phyloP scores from a whole-genome alignment of 2,329 filamentous ascomycete genomes.

The Orbilia javanica region DNA sequence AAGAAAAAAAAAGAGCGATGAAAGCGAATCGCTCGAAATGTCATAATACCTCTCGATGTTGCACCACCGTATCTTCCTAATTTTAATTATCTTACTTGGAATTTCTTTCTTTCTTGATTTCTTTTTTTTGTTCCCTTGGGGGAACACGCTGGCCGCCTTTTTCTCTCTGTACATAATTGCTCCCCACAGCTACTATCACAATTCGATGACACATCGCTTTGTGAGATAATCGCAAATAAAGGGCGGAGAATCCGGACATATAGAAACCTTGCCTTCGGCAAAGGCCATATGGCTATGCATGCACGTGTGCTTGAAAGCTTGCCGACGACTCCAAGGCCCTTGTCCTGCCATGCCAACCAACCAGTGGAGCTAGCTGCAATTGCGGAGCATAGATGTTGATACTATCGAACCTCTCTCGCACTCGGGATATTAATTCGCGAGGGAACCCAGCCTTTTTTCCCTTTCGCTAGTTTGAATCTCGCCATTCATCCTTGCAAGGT shows the following conservation, averaged over 20 bases:
- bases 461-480: constrained; percentile 22
- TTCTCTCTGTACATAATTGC: too few relatives aligned
- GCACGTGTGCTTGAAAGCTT: constrained; percentile 38
- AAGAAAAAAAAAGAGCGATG: background rate
- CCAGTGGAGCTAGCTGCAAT: background rate
- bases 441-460: constrained; percentile 7
- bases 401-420: constrained; percentile 24
- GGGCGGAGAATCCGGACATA: constrained; percentile 22
- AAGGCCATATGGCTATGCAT: constrained; percentile 18
- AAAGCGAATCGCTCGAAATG: background rate
- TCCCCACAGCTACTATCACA: background rate
- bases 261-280: background rate
- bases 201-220: constrained; percentile 21
- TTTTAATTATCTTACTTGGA: background rate
- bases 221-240: constrained; percentile 12
- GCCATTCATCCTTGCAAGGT: constrained; percentile 26
- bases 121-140: too few relatives aligned
- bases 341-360: background rate
- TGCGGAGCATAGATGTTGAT: constrained; percentile 27
- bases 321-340: constrained; percentile 41
- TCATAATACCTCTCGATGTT: background rate
- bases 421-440: constrained; percentile 28
- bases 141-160: background rate
- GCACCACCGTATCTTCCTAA: background rate
- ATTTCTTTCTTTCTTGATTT: too few relatives aligned